Evolutionary conservation across 768 basidiomycete species (phyloP).

Genomic region (Pisolithus marmoratus): DNA sequence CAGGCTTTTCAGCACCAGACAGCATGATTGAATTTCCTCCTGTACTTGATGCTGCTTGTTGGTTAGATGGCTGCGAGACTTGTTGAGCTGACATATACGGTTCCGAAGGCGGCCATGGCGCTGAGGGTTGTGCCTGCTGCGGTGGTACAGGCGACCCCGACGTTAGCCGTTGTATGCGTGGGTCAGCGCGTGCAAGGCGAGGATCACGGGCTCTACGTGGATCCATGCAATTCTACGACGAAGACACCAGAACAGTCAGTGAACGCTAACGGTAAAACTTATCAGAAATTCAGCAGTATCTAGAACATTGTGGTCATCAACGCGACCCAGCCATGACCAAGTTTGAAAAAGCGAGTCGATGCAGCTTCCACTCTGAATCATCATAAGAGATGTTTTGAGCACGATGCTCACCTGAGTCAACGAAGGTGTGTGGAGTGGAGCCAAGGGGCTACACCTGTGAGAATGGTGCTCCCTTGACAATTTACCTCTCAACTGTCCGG

Average conservation of each 20-base stretch:
- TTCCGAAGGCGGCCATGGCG: constrained; percentile 18
- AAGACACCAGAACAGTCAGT: constrained; percentile 10
- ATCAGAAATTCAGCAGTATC: constrained; percentile 82
- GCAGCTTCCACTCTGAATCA: constrained; percentile 94
- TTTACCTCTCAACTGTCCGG: too few relatives aligned
- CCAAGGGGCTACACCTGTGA: too few relatives aligned
- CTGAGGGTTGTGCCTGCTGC: constrained; percentile 11
- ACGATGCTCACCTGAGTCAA: constrained; percentile 17
- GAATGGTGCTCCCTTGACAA: too few relatives aligned
- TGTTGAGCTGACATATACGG: constrained; percentile 1
- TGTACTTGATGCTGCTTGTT: constrained; percentile 8
- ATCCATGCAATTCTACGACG: constrained; percentile 48
- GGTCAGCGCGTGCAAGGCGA: constrained; percentile 66
- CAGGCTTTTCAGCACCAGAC: constrained; percentile 6
- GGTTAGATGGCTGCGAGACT: constrained; percentile 12
- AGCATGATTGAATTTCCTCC: not conserved
- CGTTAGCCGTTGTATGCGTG: constrained; percentile 51
- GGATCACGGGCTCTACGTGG: constrained; percentile 78
- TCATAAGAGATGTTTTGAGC: constrained; percentile 33
- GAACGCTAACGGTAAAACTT: constrained; percentile 11
- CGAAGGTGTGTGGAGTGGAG: not conserved
- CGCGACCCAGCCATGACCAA: constrained; percentile 47
- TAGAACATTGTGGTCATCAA: constrained; percentile 79
- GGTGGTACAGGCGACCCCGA: constrained; percentile 31
- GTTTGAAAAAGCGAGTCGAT: constrained; percentile 49